Base-by-base conservation (phyloP, 2,329 filamentous ascomycete species). In the Aspergillus latus region DNA sequence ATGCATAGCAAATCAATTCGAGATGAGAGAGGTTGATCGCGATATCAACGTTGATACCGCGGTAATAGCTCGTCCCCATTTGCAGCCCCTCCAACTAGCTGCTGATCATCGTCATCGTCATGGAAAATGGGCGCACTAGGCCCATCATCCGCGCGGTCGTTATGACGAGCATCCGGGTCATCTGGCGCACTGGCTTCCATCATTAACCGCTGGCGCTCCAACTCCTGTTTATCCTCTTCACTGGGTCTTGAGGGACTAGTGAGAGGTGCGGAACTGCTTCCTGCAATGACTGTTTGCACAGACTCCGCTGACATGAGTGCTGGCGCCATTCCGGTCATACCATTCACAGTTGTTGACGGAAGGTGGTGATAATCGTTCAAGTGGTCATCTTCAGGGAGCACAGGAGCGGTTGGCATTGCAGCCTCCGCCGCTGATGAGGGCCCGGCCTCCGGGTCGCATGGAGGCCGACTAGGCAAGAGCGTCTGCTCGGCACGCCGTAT, bases 401-500 rank as follows among this genome's bases (percentile, higher is more conserved):
- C 68, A 4, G 77, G 76, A 13, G 77, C 76, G 34, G 80, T 76
- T 34, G 81, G 75, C 40, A 64, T 67, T n/a, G 64, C 65, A 36
- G 56, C 49, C n/a, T 64, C 64, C 46, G 63, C 73, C 34, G 44
- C 43, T 7, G 54, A 52, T 5, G 82, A 83, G 8, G 79, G 75
- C n/a, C 76, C 76, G 30, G 73, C 71, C 54, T 76, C 72, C 10
- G 71, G 64, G 34, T 76, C 69, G 0, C 72, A 78, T 10, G 88
- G 83, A 11, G 90, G 92, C 65, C 87, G 86, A 67, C 92, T 96
- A 2, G 93, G 93, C 21, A 97, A 74, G 4, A 97, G 76, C 46
- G 87, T 83, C 62, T 88, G 83, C 74, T 97, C 92, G 40, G 90
- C 91, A 57, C 84, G 84, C 46, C 87, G 84, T 57, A 94, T 76